Base-by-base conservation (phyloP, 2,329 filamentous ascomycete genomes). In the Ramichloridium luteum region DNA sequence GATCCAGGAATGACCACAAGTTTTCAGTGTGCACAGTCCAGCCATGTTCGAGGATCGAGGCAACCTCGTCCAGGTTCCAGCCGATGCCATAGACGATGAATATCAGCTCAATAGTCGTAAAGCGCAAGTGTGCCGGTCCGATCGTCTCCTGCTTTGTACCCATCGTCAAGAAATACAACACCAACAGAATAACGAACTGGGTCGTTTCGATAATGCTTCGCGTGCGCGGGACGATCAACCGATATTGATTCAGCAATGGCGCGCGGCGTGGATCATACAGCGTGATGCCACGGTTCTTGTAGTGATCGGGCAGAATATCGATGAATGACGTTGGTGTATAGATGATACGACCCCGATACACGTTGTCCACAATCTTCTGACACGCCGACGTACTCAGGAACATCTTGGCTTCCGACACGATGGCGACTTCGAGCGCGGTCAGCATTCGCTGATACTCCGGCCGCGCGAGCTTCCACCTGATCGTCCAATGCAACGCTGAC, bases 21-120 rank as follows among this genome's bases (percentile, higher is more conserved):
- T 90, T 88, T 53, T 92, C 81, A 0, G 82, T 85, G 49, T 90
- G 86, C 1, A 90, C 82, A 36, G 74, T 72, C 80, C 80, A 74
- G 30, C 70, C 67, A 50, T 90, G 82, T 41, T 82, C 81, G 11
- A 83, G 55, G 16, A 85, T 77, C 0, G 80, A 82, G 2, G 79
- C 77, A 47, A 83, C 72, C 48, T 84, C 79, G 50, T 88, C 80
- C 17, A 86, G 59, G 3, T 74, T 74, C 82, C 83, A 90, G 12
- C 83, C 83, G 39, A 77, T 71, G 2, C 76, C 73, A 49, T 83
- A 92, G 2, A 88, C 53, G 15, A 72, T 64, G 55, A 90, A 92
- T 4, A 72, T 56, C 1, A 74, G 50, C 55, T 90, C 83, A 15
- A 72, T 55, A 0, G 53, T 46, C 5, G 71, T 56, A 38, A 55